Evolutionary conservation across 2,329 filamentous ascomycete species (phyloP).

Genomic region (Reticulascus tulasneorum): DNA sequence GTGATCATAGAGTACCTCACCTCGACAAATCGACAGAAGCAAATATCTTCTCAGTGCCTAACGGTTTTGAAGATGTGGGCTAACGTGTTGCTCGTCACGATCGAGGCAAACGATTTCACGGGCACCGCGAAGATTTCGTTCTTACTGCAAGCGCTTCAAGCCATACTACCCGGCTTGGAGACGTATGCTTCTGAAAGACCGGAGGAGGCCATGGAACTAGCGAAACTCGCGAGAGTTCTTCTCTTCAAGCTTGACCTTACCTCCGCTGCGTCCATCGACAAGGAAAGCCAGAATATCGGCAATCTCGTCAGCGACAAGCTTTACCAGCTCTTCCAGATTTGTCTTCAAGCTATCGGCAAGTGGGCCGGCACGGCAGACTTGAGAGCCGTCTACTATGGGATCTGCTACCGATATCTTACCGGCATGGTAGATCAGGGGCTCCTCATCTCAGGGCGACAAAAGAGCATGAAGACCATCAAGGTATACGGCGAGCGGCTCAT

Average conservation of each 20-base stretch:
- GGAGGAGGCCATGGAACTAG: slow-evolving; percentile 69
- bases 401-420: slow-evolving; percentile 80
- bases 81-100: slow-evolving; percentile 76
- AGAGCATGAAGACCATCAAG: slow-evolving; percentile 69
- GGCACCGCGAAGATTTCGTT: slow-evolving; percentile 69
- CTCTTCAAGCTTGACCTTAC: slow-evolving; percentile 66
- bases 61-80: slow-evolving; percentile 78
- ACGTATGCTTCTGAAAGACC: slow-evolving; percentile 65
- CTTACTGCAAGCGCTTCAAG: slow-evolving; percentile 79
- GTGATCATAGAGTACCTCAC: slow-evolving; percentile 57
- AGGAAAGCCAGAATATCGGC: slow-evolving; percentile 45
- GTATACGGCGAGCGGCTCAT: slow-evolving; percentile 72
- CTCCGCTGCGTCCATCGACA: slow-evolving; percentile 32
- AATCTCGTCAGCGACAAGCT: slow-evolving; percentile 85
- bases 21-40: slow-evolving; percentile 60
- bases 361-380: slow-evolving; percentile 67
- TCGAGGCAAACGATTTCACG: slow-evolving; percentile 78
- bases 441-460: slow-evolving; percentile 41
- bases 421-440: slow-evolving; percentile 58
- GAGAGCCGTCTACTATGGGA: slow-evolving; percentile 84
- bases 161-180: slow-evolving; percentile 85
- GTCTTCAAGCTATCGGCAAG: slow-evolving; percentile 72
- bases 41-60: slow-evolving; percentile 54
- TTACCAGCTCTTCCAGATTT: slow-evolving; percentile 86
- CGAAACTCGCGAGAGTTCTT: slow-evolving; percentile 69